phyloP scores from a whole-genome alignment of 2,329 filamentous ascomycete species.

The Orbilia quercus region DNA sequence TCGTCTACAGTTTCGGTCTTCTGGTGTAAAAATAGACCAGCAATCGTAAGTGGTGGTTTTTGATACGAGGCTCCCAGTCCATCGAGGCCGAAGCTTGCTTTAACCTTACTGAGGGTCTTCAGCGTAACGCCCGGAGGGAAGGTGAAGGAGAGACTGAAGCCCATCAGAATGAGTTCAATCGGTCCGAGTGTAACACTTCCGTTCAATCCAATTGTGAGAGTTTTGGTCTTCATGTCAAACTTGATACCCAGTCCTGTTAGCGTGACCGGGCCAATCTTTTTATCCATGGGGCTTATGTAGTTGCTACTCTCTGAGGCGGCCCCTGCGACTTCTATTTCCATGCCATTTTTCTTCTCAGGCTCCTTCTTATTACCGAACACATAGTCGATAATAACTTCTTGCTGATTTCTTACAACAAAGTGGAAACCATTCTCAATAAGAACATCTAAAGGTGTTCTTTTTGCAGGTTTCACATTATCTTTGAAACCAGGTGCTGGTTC shows the following conservation, averaged over 20 bases:
- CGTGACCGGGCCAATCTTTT: slow-evolving; percentile 10
- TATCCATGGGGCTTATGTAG: slow-evolving; percentile 20
- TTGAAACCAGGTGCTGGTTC: background rate
- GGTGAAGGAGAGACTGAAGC: slow-evolving; percentile 61
- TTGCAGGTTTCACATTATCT: slow-evolving; percentile 16
- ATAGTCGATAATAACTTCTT: slow-evolving; percentile 50
- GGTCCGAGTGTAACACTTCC: slow-evolving; percentile 63
- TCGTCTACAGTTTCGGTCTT: slow-evolving; percentile 59
- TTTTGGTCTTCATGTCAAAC: slow-evolving; percentile 57
- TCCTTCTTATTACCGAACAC: slow-evolving; percentile 18
- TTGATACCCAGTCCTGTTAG: slow-evolving; percentile 14
- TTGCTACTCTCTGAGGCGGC: background rate
- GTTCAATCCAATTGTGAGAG: slow-evolving; percentile 61
- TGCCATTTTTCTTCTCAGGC: background rate
- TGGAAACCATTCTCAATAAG: slow-evolving; percentile 59
- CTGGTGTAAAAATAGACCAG: slow-evolving; percentile 62
- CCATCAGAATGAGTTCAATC: slow-evolving; percentile 62
- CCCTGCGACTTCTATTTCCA: background rate
- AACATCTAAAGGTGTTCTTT: slow-evolving; percentile 50
- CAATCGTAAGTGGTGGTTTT: slow-evolving; percentile 62
- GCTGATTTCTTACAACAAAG: slow-evolving; percentile 56
- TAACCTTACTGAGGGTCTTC: slow-evolving; percentile 36
- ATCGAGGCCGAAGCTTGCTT: slow-evolving; percentile 31
- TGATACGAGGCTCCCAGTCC: slow-evolving; percentile 63
- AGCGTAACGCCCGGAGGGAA: slow-evolving; percentile 57